These are phyloP conservation scores for Colletotrichum simmondsii DNA, from an alignment of 2,329 filamentous ascomycete species.

Conservation along the genomic window DNA sequence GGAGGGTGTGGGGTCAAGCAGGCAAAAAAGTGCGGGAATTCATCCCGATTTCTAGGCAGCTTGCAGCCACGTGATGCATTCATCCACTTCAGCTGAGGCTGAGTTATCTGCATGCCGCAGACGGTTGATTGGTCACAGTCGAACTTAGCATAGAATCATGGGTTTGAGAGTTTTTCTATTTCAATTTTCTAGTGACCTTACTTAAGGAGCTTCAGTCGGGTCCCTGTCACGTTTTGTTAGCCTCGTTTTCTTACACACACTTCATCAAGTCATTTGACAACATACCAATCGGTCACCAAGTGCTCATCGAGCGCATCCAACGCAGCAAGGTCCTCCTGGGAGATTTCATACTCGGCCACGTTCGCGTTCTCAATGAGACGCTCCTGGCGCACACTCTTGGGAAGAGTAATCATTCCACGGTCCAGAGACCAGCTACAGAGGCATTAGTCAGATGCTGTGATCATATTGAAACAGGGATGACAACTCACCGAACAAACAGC, in stretches of 20 bases:
- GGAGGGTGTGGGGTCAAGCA: not conserved
- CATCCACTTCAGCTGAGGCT: not conserved
- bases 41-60: not conserved
- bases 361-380: conserved; percentile 74
- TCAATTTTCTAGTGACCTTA: not conserved
- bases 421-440: conserved; percentile 76
- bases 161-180: not conserved
- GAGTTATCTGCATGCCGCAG: not conserved
- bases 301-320: conserved; percentile 77
- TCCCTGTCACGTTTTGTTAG: not conserved
- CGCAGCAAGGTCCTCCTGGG: conserved; percentile 68
- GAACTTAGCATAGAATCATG: not conserved
- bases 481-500: conserved; percentile 68
- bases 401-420: conserved; percentile 77
- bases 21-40: not conserved
- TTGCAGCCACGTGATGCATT: not conserved
- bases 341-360: conserved; percentile 70
- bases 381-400: conserved; percentile 74
- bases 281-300: conserved; percentile 75
- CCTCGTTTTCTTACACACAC: not conserved
- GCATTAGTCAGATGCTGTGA: not conserved
- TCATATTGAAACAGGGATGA: too few species aligned
- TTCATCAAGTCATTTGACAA: not conserved
- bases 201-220: conserved; percentile 4
- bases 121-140: not conserved